These are phyloP conservation scores for Coemansia sp. DNA, from an alignment of 192 early-diverging fungal genomes.

Conservation along the genomic window DNA sequence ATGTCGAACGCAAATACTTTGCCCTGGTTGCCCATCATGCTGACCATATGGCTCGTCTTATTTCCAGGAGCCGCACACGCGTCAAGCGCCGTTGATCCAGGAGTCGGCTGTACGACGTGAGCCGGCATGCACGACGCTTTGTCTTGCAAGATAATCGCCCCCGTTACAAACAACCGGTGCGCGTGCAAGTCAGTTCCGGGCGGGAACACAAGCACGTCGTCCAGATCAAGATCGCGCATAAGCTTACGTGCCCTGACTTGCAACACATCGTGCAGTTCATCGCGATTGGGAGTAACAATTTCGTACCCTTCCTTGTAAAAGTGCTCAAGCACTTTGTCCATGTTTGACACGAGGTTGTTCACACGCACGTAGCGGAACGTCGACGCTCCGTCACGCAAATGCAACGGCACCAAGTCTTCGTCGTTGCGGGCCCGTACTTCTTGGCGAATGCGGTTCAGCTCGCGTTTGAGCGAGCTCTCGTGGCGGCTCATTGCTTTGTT, in stretches of 20 bases:
- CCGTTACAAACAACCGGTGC: slow-evolving; percentile 70
- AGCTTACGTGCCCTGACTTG: slow-evolving; percentile 18
- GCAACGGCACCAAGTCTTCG: slow-evolving; percentile 67
- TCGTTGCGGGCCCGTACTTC: slow-evolving; percentile 64
- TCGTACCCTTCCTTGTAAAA: slow-evolving; percentile 63
- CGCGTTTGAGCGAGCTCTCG: slow-evolving; percentile 66
- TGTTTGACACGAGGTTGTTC: slow-evolving; percentile 73
- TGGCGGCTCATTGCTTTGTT: slow-evolving; percentile 69
- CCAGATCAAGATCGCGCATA: slow-evolving; percentile 70
- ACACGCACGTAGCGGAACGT: slow-evolving; percentile 87
- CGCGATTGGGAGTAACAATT: slow-evolving; percentile 20
- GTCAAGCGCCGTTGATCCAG: slow-evolving; percentile 70
- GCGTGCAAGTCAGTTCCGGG: slow-evolving; percentile 86
- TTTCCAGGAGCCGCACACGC: slow-evolving; percentile 97
- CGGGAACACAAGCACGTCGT: slow-evolving; percentile 82
- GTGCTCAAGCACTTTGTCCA: slow-evolving; percentile 64
- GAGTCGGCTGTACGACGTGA: slow-evolving; percentile 68
- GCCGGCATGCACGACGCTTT: slow-evolving; percentile 96
- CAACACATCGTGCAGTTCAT: slow-evolving; percentile 10
- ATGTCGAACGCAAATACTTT: slow-evolving; percentile 90
- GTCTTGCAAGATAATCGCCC: slow-evolving; percentile 88
- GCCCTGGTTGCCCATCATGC: slow-evolving; percentile 84
- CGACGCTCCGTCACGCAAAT: slow-evolving; percentile 45
- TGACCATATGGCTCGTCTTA: slow-evolving; percentile 93
- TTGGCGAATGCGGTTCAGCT: slow-evolving; percentile 77